Evolutionary conservation across 108 stramenopile species (phyloP).

Genomic region (Cafeteria roenbergensis): DNA sequence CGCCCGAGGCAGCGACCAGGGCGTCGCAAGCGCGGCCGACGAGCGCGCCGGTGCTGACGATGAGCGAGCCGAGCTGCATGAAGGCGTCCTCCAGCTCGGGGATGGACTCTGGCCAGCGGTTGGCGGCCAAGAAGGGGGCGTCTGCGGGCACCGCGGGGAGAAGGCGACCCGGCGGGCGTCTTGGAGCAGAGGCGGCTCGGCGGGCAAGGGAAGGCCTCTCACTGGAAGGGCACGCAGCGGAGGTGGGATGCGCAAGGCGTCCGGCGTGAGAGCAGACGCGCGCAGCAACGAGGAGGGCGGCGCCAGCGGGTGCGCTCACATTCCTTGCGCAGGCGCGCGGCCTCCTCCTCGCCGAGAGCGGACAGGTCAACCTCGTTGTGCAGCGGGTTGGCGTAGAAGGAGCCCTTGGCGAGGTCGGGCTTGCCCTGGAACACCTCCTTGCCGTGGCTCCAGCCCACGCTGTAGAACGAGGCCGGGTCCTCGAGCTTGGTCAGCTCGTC

Average conservation of each 20-base stretch:
- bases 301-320: too few species aligned
- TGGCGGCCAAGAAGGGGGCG: constrained; percentile 54
- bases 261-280: too few species aligned
- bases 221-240: too few species aligned
- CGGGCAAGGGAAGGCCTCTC: too few species aligned
- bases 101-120: constrained; percentile 61
- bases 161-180: too few species aligned
- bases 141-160: background rate
- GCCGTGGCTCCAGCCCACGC: constrained; percentile 80
- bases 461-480: constrained; percentile 48
- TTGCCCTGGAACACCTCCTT: constrained; percentile 65
- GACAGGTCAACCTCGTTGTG: constrained; percentile 30
- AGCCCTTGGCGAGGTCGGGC: constrained; percentile 69
- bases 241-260: too few species aligned
- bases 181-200: too few species aligned
- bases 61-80: constrained; percentile 54
- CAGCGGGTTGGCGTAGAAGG: constrained; percentile 79
- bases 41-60: constrained; percentile 56
- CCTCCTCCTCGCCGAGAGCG: background rate
- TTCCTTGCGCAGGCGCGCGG: too few species aligned
- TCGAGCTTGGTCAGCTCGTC: constrained; percentile 45
- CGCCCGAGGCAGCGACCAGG: constrained; percentile 32
- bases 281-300: too few species aligned
- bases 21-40: constrained; percentile 63
- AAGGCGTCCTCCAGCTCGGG: constrained; percentile 61